A percentile compares a stretch with the other conserved stretches of the same genome.
phyloP scores from a whole-genome alignment of 345 rosid species.

The Hibiscus tridactylites region DNA sequence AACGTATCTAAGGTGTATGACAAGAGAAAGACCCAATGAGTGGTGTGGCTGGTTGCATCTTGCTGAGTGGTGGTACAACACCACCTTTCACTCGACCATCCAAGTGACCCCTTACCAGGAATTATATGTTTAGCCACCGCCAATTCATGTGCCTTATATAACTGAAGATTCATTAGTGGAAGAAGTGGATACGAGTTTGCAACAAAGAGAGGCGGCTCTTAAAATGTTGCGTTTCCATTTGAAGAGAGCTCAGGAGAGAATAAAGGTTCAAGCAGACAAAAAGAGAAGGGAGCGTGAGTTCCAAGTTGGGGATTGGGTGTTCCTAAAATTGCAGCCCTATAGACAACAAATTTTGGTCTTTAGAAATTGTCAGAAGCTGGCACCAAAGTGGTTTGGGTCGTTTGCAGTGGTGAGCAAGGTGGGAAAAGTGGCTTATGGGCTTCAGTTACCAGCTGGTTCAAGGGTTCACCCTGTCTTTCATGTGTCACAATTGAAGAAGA shows the following conservation, averaged over 20 bases:
- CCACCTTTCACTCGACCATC: neutral
- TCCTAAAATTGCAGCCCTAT: neutral
- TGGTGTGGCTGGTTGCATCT: neutral
- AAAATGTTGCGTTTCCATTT: neutral
- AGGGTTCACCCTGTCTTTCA: neutral
- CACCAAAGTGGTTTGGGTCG: too few species aligned
- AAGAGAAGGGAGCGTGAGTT: neutral
- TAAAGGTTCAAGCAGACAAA: neutral
- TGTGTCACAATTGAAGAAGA: too few species aligned
- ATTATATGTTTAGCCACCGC: neutral
- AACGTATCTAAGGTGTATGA: neutral
- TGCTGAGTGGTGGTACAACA: neutral
- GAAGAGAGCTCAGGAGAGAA: neutral
- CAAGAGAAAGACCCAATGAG: neutral
- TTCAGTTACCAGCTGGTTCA: fast-evolving
- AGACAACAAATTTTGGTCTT: neutral
- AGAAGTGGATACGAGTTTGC: neutral
- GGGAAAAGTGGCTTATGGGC: neutral
- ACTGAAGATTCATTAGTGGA: neutral
- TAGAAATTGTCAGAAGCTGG: neutral
- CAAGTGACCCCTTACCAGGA: neutral
- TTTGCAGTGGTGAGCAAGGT: fast-evolving
- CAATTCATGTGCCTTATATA: neutral
- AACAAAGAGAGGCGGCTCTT: neutral
- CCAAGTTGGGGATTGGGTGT: neutral